Base-by-base conservation (phyloP, 2,329 filamentous ascomycete genomes). In the Cercospora beticola region DNA sequence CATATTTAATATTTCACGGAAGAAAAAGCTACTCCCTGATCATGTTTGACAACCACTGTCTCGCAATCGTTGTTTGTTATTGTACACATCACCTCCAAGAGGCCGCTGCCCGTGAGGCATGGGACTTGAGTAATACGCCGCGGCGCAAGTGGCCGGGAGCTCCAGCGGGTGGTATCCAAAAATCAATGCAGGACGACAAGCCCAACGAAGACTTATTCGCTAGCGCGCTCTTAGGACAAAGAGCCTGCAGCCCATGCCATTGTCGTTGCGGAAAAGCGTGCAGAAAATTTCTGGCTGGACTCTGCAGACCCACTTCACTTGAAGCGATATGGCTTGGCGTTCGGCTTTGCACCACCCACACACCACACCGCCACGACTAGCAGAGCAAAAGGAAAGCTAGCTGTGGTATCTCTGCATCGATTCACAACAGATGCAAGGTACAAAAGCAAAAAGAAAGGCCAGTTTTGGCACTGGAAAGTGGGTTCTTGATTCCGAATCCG, bases 261-360 rank as follows among this genome's bases (percentile, higher is more conserved):
- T 9, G 26, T 21, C 5, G 49, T 54, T 23, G 14, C 14, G 26
- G 7, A 16, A 18, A 31, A 58, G 9, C 10, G 46, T 52, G 46
- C 46, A 52, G 46, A 52, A 5, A 23, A 16, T 52, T 46, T 26
- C 21, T 26, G 46, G 46, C 21, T 52, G 46, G 8, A 26, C 10
- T 52, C 46, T 26, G 46, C 46, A n/a, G 46, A 58, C 23, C 30
- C 54, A 33, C 54, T 58, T 58, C 54, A 58, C 54, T 58, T 58
- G 12, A 2, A 18, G 30, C 26, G 26, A 58, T 58, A 58, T 58
- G 54, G 54, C 54, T 58, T 58, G 54, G 54, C 54, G 30, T 58
- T 18, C 54, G 2, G 8, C 26, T 18, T 10, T 5, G n/a, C 54
- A 58, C 21, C 16, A 58, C 23, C 16, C 33, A 36, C 12, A 1